Conservation (phyloP, 148 eudicot genomes). For the Limonium bicolor region DNA sequence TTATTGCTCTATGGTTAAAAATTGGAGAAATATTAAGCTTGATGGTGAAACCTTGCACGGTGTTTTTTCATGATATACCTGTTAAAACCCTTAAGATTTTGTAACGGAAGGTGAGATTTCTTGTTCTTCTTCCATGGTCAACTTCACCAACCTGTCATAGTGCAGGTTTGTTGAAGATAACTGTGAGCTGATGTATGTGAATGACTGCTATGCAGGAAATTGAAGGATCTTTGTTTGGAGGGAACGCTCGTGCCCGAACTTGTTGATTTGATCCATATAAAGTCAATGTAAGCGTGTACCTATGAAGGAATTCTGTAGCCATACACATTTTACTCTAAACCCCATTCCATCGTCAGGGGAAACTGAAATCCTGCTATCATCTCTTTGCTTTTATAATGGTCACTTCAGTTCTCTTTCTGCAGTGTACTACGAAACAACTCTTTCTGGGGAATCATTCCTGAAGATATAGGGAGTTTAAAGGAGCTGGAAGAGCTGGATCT, state of each 20-base stretch:
- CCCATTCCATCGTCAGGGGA: no score
- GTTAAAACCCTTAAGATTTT: not conserved
- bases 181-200: not conserved
- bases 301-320: not conserved
- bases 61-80: no score
- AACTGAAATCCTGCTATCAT: not conserved
- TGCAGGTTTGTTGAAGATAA: not conserved
- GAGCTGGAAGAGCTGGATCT: conserved; percentile 58
- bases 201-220: conserved; percentile 58
- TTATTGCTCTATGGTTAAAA: no score
- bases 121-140: not conserved
- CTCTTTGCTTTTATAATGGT: not conserved
- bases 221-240: conserved; percentile 51
- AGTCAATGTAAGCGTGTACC: conserved; percentile 43
- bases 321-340: not conserved
- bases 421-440: conserved; percentile 72
- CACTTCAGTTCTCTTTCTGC: conserved; percentile 5
- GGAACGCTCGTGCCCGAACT: conserved; percentile 72
- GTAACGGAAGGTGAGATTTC: not conserved
- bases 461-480: conserved; percentile 35
- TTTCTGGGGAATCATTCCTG: conserved; percentile 59
- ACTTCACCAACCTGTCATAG: no score
- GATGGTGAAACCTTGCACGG: no score
- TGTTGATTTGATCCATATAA: conserved; percentile 34
- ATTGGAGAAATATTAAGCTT: no score